Evolutionary conservation across 352 stramenopile species (phyloP).

Genomic region (Phytopythium montanum): DNA sequence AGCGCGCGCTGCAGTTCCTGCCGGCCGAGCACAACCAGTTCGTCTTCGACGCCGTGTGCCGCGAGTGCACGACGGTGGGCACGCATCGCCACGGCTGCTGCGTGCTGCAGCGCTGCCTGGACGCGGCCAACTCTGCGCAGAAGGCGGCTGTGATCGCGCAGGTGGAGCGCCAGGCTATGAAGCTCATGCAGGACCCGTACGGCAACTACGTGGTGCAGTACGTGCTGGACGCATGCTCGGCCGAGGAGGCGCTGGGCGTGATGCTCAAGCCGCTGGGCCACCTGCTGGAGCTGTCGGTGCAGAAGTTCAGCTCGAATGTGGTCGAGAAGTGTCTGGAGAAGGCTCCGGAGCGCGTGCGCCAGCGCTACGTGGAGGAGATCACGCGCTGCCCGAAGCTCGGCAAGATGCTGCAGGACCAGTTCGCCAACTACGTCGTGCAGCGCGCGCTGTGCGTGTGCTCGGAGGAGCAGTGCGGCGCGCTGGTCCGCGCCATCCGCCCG

Average conservation of each 20-base stretch:
- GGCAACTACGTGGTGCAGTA: constrained; percentile 93
- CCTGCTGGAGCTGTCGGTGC: constrained; percentile 94
- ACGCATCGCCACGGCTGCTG: constrained; percentile 97
- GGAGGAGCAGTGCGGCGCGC: constrained; percentile 90
- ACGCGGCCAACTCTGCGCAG: constrained; percentile 87
- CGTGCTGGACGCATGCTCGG: constrained; percentile 84
- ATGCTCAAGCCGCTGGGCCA: constrained; percentile 88
- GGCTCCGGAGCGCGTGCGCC: constrained; percentile 69
- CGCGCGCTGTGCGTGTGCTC: constrained; percentile 93
- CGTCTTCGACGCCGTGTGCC: constrained; percentile 96
- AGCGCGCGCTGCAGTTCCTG: constrained; percentile 94
- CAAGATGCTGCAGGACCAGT: constrained; percentile 97
- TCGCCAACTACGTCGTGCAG: constrained; percentile 99
- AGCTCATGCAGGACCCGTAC: constrained; percentile 93
- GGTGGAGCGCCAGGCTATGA: constrained; percentile 96
- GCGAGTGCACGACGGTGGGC: constrained; percentile 94
- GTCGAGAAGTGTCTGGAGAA: constrained; percentile 99
- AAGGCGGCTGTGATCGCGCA: constrained; percentile 89
- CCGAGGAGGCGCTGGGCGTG: constrained; percentile 75
- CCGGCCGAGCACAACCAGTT: constrained; percentile 94
- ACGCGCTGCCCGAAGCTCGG: constrained; percentile 82
- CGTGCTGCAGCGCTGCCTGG: constrained; percentile 96
- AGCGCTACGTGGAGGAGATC: constrained; percentile 77
- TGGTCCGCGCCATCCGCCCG: constrained; percentile 96
- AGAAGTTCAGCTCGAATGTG: constrained; percentile 99